Conservation (phyloP, 2,329 filamentous ascomycete species). For the Aspergillus fijiensis region DNA sequence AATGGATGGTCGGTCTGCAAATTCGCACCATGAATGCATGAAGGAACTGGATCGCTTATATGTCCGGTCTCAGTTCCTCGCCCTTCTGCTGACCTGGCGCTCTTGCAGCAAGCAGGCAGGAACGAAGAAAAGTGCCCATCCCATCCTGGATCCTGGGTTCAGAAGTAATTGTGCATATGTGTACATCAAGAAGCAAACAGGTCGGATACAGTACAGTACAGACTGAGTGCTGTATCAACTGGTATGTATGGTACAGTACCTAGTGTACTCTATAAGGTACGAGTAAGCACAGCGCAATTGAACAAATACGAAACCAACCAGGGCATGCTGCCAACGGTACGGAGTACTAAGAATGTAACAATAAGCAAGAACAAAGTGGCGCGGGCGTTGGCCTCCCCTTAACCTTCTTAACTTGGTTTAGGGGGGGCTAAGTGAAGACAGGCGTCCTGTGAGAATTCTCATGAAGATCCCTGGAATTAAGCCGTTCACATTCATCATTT, state of each 20-base stretch:
- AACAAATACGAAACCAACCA: not conserved
- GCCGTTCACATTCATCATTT: conserved; percentile 11
- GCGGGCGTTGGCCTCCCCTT: conserved; percentile 8
- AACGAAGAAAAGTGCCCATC: too few relatives aligned
- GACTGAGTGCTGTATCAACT: not conserved
- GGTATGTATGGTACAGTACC: not conserved
- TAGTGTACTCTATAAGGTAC: too few relatives aligned
- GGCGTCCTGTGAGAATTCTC: conserved; percentile 2
- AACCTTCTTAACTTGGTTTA: conserved; percentile 12
- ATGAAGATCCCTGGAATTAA: conserved; percentile 23
- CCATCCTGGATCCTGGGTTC: too few relatives aligned
- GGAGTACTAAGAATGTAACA: not conserved
- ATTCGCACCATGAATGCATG: not conserved
- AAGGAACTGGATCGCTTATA: not conserved
- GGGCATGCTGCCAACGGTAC: too few relatives aligned
- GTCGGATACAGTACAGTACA: not conserved
- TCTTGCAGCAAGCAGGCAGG: not conserved
- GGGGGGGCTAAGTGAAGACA: not conserved
- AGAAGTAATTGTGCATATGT: not conserved
- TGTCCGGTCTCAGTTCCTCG: not conserved
- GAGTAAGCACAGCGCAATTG: too few relatives aligned
- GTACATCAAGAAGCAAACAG: not conserved
- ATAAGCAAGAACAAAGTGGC: conserved; percentile 13
- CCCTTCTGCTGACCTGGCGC: not conserved
- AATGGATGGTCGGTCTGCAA: not conserved